Percentiles rank a stretch among this genome's conserved stretches.
Conservation (phyloP, 129 eudicot genomes). For the Lonicera japonica region DNA sequence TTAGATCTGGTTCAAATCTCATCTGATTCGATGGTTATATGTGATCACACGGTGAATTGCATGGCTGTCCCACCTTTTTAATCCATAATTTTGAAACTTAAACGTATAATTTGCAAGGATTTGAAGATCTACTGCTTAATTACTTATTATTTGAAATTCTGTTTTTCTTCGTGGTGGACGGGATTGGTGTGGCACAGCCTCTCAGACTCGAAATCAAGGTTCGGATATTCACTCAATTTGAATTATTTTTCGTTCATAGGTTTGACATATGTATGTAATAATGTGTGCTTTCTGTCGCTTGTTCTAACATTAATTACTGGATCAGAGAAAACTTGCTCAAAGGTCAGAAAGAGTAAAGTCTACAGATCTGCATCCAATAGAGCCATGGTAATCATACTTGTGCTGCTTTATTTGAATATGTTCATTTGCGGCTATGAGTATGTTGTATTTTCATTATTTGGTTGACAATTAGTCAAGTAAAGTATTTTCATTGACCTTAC, state of each 20-base stretch:
- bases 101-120: not conserved
- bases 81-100: conserved; percentile 9
- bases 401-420: not conserved
- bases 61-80: conserved; percentile 2
- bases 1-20: conserved; percentile 41
- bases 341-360: conserved; percentile 95
- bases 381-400: conserved; percentile 72
- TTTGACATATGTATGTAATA: conserved; percentile 7
- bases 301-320: conserved; percentile 22
- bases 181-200: conserved; percentile 52
- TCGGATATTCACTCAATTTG: conserved; percentile 4
- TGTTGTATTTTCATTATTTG: not conserved
- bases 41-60: not conserved
- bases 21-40: conserved; percentile 9
- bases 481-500: too few relatives aligned
- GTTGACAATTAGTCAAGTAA: too few relatives aligned
- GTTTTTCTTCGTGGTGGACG: conserved; percentile 14
- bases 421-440: not conserved
- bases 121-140: conserved; percentile 35
- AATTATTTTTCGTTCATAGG: not conserved
- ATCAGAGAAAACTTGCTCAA: conserved; percentile 93
- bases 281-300: conserved; percentile 1
- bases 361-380: conserved; percentile 95
- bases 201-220: conserved; percentile 94
- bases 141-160: conserved; percentile 25